A percentile compares a stretch with the other conserved stretches of the same genome.
phyloP scores from a whole-genome alignment of 179 eudicot species.

The Spinacia oleracea region DNA sequence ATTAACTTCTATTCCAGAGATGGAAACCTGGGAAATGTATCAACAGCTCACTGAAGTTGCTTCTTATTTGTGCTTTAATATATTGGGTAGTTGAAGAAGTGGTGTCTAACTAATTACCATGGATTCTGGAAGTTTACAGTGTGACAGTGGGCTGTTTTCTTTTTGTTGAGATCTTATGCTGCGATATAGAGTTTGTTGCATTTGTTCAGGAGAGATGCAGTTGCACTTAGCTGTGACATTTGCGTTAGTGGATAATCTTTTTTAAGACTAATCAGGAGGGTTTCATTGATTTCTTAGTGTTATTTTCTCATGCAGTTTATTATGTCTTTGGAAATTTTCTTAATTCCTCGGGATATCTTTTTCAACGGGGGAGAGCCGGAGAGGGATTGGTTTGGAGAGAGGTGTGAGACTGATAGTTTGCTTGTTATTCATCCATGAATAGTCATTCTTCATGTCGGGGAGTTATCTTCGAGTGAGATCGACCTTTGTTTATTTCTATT shows the following conservation, averaged over 20 bases:
- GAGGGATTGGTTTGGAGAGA: too few relatives aligned
- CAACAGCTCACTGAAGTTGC: neutral
- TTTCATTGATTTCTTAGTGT: neutral
- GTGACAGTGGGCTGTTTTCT: constrained; percentile 5
- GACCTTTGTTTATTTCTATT: too few relatives aligned
- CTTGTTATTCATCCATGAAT: too few relatives aligned
- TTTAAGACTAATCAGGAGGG: neutral
- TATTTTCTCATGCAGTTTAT: too few relatives aligned
- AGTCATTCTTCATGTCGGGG: too few relatives aligned
- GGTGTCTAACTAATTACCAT: neutral
- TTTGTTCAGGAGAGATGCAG: neutral
- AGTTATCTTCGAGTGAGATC: too few relatives aligned
- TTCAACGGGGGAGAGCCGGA: too few relatives aligned
- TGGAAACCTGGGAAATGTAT: neutral
- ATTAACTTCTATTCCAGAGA: neutral
- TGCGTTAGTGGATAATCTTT: neutral
- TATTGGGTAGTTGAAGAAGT: neutral
- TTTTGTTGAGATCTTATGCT: neutral
- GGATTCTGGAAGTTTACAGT: neutral
- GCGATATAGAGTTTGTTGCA: neutral
- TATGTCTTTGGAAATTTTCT: too few relatives aligned
- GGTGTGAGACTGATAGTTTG: too few relatives aligned
- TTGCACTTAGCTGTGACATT: neutral
- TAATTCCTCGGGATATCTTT: too few relatives aligned
- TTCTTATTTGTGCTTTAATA: neutral